Percentiles rank a stretch among this genome's conserved stretches.
phyloP scores from a whole-genome alignment of 768 basidiomycete species.

The Suillus paluster region DNA sequence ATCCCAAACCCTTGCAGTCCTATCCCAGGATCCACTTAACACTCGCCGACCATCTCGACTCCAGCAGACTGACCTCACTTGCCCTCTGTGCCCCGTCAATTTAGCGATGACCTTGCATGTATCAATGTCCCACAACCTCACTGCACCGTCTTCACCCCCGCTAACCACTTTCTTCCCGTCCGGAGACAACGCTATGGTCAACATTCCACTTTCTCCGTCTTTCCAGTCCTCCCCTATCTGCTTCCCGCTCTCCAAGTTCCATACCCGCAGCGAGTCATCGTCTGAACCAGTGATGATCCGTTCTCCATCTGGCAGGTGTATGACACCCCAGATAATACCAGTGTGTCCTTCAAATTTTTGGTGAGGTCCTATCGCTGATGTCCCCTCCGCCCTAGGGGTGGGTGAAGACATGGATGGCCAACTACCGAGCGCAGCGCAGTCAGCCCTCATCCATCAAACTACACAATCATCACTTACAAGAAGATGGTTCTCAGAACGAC shows the following conservation, averaged over 20 bases:
- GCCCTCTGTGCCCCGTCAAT: background rate
- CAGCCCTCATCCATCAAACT: background rate
- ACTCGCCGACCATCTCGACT: background rate
- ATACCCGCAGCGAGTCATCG: background rate
- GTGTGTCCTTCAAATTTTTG: background rate
- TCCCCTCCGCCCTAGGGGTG: background rate
- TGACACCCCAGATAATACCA: accelerated
- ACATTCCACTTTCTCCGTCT: background rate
- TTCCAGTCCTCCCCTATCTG: background rate
- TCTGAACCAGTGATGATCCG: background rate
- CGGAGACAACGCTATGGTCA: background rate
- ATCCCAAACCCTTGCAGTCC: background rate
- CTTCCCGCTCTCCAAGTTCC: background rate
- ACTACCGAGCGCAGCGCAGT: background rate
- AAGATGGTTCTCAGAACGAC: background rate
- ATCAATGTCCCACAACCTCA: background rate
- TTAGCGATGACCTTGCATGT: background rate
- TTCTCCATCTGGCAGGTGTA: background rate
- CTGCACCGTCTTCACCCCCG: background rate
- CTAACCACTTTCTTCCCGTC: background rate
- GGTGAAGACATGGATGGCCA: background rate
- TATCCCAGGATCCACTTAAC: background rate
- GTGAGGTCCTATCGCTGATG: background rate
- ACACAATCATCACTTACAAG: background rate
- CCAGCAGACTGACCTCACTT: background rate